Base-by-base conservation (phyloP, 2,329 filamentous ascomycete genomes). In the Apiospora arundinis region DNA sequence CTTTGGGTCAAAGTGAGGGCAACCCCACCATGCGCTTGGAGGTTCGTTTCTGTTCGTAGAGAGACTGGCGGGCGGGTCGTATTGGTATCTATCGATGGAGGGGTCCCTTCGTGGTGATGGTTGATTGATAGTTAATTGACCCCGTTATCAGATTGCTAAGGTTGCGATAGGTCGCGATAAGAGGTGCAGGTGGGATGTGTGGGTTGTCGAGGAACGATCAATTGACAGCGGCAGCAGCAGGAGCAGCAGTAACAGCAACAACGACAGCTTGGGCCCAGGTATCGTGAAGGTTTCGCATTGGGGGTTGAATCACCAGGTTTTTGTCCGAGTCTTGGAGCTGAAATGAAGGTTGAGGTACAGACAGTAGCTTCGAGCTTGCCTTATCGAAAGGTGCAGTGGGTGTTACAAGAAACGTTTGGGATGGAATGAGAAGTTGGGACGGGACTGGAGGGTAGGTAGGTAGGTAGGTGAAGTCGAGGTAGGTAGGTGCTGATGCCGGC, bases 21-120 rank as follows among this genome's bases (percentile, higher is more conserved):
- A 69, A 73, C 72, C 72, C 72, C 72, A 73, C 72, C 72, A 73
- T 71, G 70, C 70, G 72, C 68, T 63, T 63, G 37, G 28, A 32
- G n/a, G 56, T 40, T 63, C 32, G 18, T 11, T 63, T 63, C 56
- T 23, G 28, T 63, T 40, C 32, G 56, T 63, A 32, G 56, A 63
- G 56, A 8, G 56, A 45, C 42, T 21, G 56, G 56, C 56, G n/a
- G 56, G 56, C 56, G 56, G 56, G 56, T 63, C 56, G 56, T 40
- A 23, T n/a, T 23, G 56, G 21, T 56, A 32, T 45, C 32, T 32
- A 32, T 56, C 25, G 32, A 63, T 63, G 56, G 56, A 63, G 56
- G 56, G 56, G 56, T 63, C 21, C 56, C 32, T 63, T 63, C 32
- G 9, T 63, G 56, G 56, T 37, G 56, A 63, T 63, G 56, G 56